phyloP scores from a whole-genome alignment of 352 stramenopile genomes.

The Phytophthora pistaciae region DNA sequence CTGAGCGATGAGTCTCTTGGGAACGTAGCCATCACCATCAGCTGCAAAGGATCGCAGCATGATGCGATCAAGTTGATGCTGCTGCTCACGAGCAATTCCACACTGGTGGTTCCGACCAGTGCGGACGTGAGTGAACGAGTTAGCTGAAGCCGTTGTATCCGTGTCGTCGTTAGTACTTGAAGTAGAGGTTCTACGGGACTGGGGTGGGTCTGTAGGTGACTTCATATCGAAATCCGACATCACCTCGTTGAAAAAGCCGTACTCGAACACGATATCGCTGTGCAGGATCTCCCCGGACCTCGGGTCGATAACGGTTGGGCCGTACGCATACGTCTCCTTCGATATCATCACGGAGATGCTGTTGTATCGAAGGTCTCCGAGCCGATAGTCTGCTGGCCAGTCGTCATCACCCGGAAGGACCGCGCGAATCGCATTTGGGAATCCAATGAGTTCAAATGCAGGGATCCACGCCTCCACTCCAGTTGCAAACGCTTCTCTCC shows the following conservation, averaged over 20 bases:
- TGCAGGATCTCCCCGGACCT: constrained; percentile 89
- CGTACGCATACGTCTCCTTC: constrained; percentile 77
- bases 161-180: not conserved
- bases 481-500: constrained; percentile 63
- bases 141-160: not conserved
- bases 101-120: constrained; percentile 43
- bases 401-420: constrained; percentile 73
- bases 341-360: constrained; percentile 90
- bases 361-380: constrained; percentile 89
- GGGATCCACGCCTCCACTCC: constrained; percentile 82
- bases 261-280: constrained; percentile 89
- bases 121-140: constrained; percentile 3
- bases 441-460: constrained; percentile 81
- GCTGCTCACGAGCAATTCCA: constrained; percentile 43
- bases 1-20: constrained; percentile 65
- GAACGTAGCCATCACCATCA: constrained; percentile 41
- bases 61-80: constrained; percentile 58
- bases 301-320: constrained; percentile 75
- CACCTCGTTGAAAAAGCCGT: constrained; percentile 85
- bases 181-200: constrained; percentile 6
- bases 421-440: constrained; percentile 74
- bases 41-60: constrained; percentile 31
- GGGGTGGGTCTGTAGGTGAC: constrained; percentile 46
- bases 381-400: constrained; percentile 81
- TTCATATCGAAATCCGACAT: constrained; percentile 62